Percentiles rank a stretch among this genome's conserved stretches.
Evolutionary conservation across 2,329 filamentous ascomycete genomes (phyloP).

Genomic region (Fusarium xylarioides): DNA sequence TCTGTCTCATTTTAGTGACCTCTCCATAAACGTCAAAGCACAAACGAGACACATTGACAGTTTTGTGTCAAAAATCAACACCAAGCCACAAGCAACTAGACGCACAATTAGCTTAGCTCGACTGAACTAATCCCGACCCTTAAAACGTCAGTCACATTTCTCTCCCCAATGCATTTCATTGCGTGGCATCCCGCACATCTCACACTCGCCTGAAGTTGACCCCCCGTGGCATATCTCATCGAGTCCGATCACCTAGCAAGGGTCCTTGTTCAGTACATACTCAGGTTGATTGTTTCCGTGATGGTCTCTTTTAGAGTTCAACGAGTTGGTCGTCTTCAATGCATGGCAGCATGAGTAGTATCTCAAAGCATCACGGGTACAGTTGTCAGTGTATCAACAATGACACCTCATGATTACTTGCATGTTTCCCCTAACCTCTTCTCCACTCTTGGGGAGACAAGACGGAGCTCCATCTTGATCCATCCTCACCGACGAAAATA

Average conservation of each 20-base stretch:
- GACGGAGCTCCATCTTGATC: not conserved
- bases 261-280: slow-evolving; percentile 1
- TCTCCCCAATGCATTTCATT: slow-evolving; percentile 1
- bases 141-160: slow-evolving; percentile 13
- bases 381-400: slow-evolving; percentile 3
- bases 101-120: not conserved
- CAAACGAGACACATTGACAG: not conserved
- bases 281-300: not conserved
- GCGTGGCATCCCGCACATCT: slow-evolving; percentile 24
- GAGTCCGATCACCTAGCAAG: slow-evolving; percentile 25
- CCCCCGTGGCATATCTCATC: slow-evolving; percentile 29
- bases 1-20: not conserved
- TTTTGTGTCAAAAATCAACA: not conserved
- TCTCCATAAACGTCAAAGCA: not conserved
- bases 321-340: not conserved
- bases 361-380: not conserved
- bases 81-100: not conserved
- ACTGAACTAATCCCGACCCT: not conserved
- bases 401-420: slow-evolving; percentile 23
- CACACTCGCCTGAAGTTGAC: slow-evolving; percentile 15
- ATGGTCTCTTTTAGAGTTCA: slow-evolving; percentile 10
- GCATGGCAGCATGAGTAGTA: not conserved
- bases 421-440: slow-evolving; percentile 4
- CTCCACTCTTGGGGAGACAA: not conserved
- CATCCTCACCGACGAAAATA: not conserved